phyloP scores from a whole-genome alignment of 1,139 yeast species.

The Blastobotrys malaysiensis region DNA sequence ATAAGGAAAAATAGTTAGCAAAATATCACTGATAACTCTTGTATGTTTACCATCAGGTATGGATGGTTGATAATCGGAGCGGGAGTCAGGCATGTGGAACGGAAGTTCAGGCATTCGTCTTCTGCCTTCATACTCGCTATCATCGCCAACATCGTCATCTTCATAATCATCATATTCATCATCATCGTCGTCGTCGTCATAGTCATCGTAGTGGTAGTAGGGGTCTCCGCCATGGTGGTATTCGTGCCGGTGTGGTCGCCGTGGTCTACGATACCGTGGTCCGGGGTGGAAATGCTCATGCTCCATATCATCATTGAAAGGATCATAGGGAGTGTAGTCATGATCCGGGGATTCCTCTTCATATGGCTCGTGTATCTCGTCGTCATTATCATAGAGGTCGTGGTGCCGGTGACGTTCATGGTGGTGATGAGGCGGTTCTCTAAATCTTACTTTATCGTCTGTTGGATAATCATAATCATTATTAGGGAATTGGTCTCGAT shows the following conservation, averaged over 20 bases:
- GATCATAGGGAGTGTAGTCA: background rate
- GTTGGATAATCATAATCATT: background rate
- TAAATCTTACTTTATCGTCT: background rate
- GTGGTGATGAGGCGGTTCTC: background rate
- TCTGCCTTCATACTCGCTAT: constrained; percentile 1
- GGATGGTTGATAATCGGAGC: background rate
- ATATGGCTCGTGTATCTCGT: background rate
- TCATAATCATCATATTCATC: background rate
- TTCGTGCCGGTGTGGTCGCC: background rate
- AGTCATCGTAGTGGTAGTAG: constrained; percentile 5
- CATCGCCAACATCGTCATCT: constrained; percentile 5
- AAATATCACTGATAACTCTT: too few species aligned
- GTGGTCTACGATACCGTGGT: background rate
- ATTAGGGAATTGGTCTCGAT: background rate
- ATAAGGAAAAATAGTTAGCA: background rate
- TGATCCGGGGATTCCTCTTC: background rate
- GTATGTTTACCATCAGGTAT: background rate
- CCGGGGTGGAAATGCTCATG: background rate
- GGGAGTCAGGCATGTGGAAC: background rate
- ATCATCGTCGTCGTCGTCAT: constrained; percentile 5
- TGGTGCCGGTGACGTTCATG: background rate
- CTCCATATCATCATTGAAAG: background rate
- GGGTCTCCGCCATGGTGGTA: background rate
- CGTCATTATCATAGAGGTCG: background rate
- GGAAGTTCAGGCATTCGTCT: background rate